Evolutionary conservation across 345 rosid species (phyloP), one percentile per base, ranked within the genome.

Genomic region (Crucihimalaya himalaica): DNA sequence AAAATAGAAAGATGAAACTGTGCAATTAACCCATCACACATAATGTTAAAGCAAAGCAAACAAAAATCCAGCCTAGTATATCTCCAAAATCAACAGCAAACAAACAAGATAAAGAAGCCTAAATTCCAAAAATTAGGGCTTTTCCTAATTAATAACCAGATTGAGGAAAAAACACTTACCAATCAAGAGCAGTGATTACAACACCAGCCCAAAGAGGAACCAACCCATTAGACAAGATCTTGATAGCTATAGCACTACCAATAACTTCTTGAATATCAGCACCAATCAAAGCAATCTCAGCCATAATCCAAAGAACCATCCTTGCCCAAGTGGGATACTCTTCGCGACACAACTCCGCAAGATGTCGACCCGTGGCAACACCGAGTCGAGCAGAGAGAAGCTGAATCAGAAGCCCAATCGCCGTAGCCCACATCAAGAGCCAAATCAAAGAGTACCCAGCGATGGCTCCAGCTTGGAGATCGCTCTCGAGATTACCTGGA

Each of bases 141-240:
- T 54, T 27, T 47, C 18, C 3, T 31, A 19, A n/a, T 18, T 0
- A 14, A 21, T 13, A 2, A 21, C 57, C 31, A 15, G 35, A 23
- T 52, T 12, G 47, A 31, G 50, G 25, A 2, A 23, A 45, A 79
- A 48, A 55, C n/a, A 76, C 50, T 75, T 43, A 94, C 98, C 97
- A 91, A 76, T 94, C 97, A 42, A 72, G 74, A 72, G 97, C 96
- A 20, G 97, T 94, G 48, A 94, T 88, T 4, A 85, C 67, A 81
- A 94, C 97, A 6, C 98, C 98, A 68, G 91, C 84, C 98, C 98
- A 94, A 50, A 94, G 83, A 70, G 98, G 97, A 72, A 94, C 19
- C 20, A 76, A 74, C 8, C 93, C 92, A 68, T 92, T 94, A 82
- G 89, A 89, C 83, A 94, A 82, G 76, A 94, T 89, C 85, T 87